These are phyloP conservation scores for Calonectria honghensis DNA, from an alignment of 2,329 filamentous ascomycete species.

Conservation along the genomic window DNA sequence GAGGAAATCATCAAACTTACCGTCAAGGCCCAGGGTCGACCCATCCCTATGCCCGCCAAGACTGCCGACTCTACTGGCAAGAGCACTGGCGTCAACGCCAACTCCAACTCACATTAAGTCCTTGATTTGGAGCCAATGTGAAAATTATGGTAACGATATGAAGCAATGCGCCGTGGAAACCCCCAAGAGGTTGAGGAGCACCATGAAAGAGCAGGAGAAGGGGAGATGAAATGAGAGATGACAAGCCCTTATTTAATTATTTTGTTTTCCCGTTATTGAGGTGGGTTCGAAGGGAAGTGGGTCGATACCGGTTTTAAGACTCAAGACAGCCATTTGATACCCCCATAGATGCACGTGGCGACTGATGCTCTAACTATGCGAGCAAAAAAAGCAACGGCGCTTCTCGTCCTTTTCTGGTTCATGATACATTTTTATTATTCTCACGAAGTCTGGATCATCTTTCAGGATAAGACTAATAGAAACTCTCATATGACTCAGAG, in stretches of 20 bases:
- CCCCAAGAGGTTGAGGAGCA: conserved; percentile 19
- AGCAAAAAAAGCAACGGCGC: conserved; percentile 39
- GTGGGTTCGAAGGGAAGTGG: conserved; percentile 49
- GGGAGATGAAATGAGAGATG: conserved; percentile 27
- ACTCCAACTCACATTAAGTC: conserved; percentile 66
- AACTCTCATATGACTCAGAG: conserved; percentile 10
- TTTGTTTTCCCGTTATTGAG: conserved; percentile 39
- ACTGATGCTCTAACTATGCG: conserved; percentile 47
- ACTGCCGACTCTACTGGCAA: conserved; percentile 51
- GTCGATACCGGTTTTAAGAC: conserved; percentile 49
- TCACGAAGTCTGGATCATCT: conserved; percentile 23
- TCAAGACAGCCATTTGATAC: conserved; percentile 57
- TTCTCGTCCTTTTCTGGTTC: conserved; percentile 48
- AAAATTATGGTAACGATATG: not conserved
- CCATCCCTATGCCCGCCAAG: conserved; percentile 57
- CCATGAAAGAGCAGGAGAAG: conserved; percentile 25
- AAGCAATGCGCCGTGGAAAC: conserved; percentile 3
- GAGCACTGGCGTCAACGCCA: conserved; percentile 57
- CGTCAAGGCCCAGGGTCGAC: conserved; percentile 67
- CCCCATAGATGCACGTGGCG: conserved; percentile 59
- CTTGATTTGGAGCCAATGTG: not conserved
- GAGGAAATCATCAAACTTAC: conserved; percentile 76
- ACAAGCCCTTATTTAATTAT: conserved; percentile 38
- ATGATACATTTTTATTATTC: conserved; percentile 34
- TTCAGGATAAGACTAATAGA: conserved; percentile 40